Evolutionary conservation across 176 grass and related monocot species (phyloP), one percentile per base, ranked within the genome.

Genomic region (Raddia distichophylla): DNA sequence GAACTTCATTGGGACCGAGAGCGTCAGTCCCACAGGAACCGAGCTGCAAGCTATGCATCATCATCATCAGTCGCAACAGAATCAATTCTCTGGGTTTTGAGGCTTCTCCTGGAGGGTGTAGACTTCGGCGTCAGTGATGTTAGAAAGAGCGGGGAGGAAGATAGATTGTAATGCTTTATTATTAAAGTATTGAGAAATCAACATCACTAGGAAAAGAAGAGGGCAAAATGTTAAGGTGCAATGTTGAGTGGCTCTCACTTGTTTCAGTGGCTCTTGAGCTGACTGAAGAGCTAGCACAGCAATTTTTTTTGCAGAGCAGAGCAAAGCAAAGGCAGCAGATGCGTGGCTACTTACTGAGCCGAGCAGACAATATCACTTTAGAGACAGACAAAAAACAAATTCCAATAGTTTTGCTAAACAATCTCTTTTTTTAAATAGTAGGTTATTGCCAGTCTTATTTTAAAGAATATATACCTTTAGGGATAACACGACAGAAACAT

Each of bases 71-170:
- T 77, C 68, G 63, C 92, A 89, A 10, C 89, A 91, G 75, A 85
- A 85, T 86, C 83, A 87, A 66, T 94, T 79, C 83, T 78, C 86
- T n/a, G 83, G 82, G 71, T 94, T 87, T 83, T 94, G 83, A 92
- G 42, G 84, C 54, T 14, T 70, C 72, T 56, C 72, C 81, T 79
- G 77, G 83, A 82, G 73, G 73, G 64, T 79, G 68, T 82, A 84
- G 83, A 62, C 80, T 85, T 86, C 19, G 73, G 81, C 14, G 14
- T 64, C n/a, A 33, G 82, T 85, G 62, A 82, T 83, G 74, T 83
- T 78, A 81, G 57, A 84, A 51, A 71, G 76, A 74, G 79, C 65
- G 71, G 49, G 40, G 87, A 40, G 81, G 72, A 46, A 61, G 77
- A 79, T 64, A 74, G 52, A 67, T 56, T 86, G 74, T 90, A 90